These are phyloP conservation scores for Hypoxylon lenormandii DNA, from an alignment of 495 filamentous ascomycete genomes.

Conservation along the genomic window DNA sequence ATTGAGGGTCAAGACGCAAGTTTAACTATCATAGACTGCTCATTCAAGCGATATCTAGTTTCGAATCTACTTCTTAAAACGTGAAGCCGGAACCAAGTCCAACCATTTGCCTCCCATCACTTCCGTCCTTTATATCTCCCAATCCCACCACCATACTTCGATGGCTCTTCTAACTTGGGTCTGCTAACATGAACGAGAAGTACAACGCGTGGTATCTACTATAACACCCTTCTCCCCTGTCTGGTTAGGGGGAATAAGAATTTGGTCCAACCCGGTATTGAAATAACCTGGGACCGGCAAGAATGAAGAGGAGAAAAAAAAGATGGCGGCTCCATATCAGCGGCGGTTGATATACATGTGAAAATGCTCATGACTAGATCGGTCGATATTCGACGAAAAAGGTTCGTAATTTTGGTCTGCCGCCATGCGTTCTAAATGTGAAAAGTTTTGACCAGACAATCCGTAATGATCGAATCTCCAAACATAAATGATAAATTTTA, in stretches of 20 bases:
- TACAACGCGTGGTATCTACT: slow-evolving; percentile 30
- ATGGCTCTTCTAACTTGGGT: too few species aligned
- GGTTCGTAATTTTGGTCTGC: slow-evolving; percentile 8
- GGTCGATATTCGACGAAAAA: slow-evolving; percentile 3
- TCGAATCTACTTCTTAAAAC: too few species aligned
- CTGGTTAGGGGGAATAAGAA: neutral
- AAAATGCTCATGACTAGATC: slow-evolving; percentile 21
- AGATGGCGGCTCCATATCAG: slow-evolving; percentile 10
- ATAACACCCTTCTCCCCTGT: neutral
- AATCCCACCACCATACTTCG: too few species aligned
- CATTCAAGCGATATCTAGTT: too few species aligned
- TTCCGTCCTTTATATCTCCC: neutral
- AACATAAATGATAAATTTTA: slow-evolving; percentile 33
- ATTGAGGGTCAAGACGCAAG: too few species aligned
- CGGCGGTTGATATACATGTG: slow-evolving; percentile 15
- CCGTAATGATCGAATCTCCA: slow-evolving; percentile 10
- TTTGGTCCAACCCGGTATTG: neutral
- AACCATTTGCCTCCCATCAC: neutral
- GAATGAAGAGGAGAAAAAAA: neutral
- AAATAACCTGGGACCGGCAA: slow-evolving; percentile 7
- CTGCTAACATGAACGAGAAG: slow-evolving; percentile 11
- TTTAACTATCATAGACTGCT: too few species aligned
- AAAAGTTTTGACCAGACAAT: neutral
- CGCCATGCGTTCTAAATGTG: slow-evolving; percentile 9
- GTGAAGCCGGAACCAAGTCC: too few species aligned